Evolutionary conservation across 257 asterid genomes (phyloP), one percentile per base, ranked within the genome.

Genomic region (Thymus mandschuricus): DNA sequence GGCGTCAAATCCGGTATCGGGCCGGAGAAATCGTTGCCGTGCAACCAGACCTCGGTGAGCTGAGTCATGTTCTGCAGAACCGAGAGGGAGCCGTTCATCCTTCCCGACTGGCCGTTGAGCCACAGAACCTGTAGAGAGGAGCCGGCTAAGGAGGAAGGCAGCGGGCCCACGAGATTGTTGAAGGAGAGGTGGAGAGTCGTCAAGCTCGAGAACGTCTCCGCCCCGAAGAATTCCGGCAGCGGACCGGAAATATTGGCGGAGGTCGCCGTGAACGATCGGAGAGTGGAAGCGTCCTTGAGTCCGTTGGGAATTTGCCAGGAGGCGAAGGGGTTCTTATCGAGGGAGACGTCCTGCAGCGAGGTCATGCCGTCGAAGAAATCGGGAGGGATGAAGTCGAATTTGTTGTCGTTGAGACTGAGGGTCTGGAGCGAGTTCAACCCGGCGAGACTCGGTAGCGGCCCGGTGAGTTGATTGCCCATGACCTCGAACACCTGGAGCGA

Each of bases 291-390:
- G 48, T 8, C 56, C 68, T 76, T 82, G 8, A 94, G 58, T 43
- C 84, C 75, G 6, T 63, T 85, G 2, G 96, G 96, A 21, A 94
- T 68, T 27, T 12, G 51, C 97, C 97, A 94, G 1, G 91, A 34
- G 0, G 72, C 38, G 56, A 94, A 84, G 3, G 78, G 83, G 10
- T 94, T 94, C 41, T 74, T 34, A 80, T 94, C 99, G 78, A 94
- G 58, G 46, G 12, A 57, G 62, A 89, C 93, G 34, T 6, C 48
- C 15, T 69, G 76, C 69, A 94, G 73, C 2, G 95, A 78, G 55
- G 66, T 79, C 96, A 89, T 74, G 63, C 97, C 97, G 35, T 84
- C 34, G 80, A 94, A 94, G 83, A 94, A 91, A 79, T 89, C 96
- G 45, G 81, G 48, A 0, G 99, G 92, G 33, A 91, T 83, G 3